Base-by-base conservation (phyloP, 495 filamentous ascomycete species). In the Echria macrotheca region DNA sequence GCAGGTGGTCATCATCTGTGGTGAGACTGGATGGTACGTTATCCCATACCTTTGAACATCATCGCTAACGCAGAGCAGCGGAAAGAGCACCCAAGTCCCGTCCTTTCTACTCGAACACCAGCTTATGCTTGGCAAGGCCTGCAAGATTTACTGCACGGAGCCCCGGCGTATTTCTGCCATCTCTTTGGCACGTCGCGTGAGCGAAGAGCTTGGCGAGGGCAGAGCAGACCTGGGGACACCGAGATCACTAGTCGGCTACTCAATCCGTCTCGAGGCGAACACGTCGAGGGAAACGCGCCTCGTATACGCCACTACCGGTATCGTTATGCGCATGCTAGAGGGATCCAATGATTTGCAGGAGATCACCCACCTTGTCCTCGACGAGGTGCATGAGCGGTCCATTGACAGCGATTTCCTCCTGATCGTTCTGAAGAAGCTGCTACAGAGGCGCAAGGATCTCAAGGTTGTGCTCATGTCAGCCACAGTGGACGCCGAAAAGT, bases 1-100 rank as follows among this genome's bases (percentile, higher is more conserved):
- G 51, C 93, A 88, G 59, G 83, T 91, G 4, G 77, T 91, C 5
- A 95, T 97, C 46, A 77, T 96, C 25, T 95, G 89, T 60, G 91
- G 91, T 55, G 93, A 97, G 68, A 98, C 93, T 11, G 93, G 93
- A 59, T 96, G n/a, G n/a, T n/a, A n/a, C n/a, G n/a, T n/a, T n/a
- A n/a, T n/a, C n/a, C n/a, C n/a, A n/a, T n/a, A n/a, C n/a, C n/a
- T n/a, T n/a, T n/a, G n/a, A n/a, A n/a, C n/a, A n/a, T n/a, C n/a
- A n/a, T n/a, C n/a, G n/a, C n/a, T n/a, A n/a, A n/a, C n/a, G n/a
- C n/a, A n/a, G n/a, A n/a, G n/a, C n/a, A n/a, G 83, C 68, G 93
- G 93, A 45, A 98, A 98, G 73, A 95, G 89, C 69, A 98, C 93
- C 0, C 93, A 98, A 63, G 86, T 96, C 4, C 93, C 93, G 19